phyloP scores from a whole-genome alignment of 495 filamentous ascomycete genomes.

The Annulohypoxylon bovei region DNA sequence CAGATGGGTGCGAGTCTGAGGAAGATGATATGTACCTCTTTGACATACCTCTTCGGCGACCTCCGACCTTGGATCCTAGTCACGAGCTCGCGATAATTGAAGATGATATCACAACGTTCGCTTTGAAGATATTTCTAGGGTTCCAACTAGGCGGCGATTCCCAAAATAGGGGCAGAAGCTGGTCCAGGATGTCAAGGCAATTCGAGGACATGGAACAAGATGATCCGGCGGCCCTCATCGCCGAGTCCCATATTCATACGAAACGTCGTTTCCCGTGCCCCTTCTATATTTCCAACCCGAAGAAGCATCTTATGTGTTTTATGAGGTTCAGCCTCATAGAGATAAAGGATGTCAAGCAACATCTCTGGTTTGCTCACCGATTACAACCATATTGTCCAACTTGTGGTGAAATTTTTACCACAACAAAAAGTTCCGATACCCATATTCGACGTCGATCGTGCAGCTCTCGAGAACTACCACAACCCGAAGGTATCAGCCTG shows the following conservation, averaged over 20 bases:
- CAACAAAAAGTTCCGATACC: conserved; percentile 7
- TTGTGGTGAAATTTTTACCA: conserved; percentile 23
- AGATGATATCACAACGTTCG: not conserved
- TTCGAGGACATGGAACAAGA: not conserved
- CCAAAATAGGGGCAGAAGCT: not conserved
- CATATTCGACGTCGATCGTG: conserved; percentile 29
- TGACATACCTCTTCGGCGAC: not conserved
- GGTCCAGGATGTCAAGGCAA: not conserved
- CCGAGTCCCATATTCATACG: not conserved
- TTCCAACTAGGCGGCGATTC: not conserved
- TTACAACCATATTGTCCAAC: conserved; percentile 32
- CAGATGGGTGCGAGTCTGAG: not conserved
- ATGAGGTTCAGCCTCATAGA: conserved; percentile 9
- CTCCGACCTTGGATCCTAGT: not conserved
- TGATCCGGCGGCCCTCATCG: not conserved
- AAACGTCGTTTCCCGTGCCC: conserved; percentile 20
- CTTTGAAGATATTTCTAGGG: conserved; percentile 9
- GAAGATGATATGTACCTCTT: conserved; percentile 31
- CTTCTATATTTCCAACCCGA: conserved; percentile 20
- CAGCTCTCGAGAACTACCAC: not conserved
- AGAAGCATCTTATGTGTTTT: conserved; percentile 22
- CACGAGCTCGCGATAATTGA: not conserved
- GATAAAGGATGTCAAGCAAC: conserved; percentile 32
- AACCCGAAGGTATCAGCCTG: conserved; percentile 34
- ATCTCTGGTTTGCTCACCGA: conserved; percentile 30